A percentile compares a stretch with the other conserved stretches of the same genome.
These are phyloP conservation scores for Dysphania ambrosioides DNA, from an alignment of 148 eudicot genomes.

Conservation along the genomic window DNA sequence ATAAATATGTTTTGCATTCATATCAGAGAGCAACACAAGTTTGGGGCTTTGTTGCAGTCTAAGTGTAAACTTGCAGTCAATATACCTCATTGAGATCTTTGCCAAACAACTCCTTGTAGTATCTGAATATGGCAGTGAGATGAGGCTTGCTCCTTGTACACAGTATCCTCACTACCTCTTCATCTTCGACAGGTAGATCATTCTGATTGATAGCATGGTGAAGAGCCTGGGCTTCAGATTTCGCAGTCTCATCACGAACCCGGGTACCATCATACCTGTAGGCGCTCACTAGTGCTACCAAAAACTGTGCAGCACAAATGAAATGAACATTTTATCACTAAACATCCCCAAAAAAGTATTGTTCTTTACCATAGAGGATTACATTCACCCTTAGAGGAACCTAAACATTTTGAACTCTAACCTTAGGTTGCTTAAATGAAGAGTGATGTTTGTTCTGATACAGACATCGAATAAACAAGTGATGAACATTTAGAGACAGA, in stretches of 20 bases:
- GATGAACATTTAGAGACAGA: not conserved
- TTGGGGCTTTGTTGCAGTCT: not conserved
- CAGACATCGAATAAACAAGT: not conserved
- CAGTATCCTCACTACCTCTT: constrained; percentile 58
- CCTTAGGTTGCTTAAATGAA: too few relatives aligned
- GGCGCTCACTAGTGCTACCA: constrained; percentile 73
- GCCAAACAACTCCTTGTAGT: constrained; percentile 67
- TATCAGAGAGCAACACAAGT: not conserved
- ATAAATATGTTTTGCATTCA: too few relatives aligned
- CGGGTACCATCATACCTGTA: constrained; percentile 75
- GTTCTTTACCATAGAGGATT: not conserved
- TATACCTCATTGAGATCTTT: constrained; percentile 57
- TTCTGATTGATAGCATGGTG: constrained; percentile 42
- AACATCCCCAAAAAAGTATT: not conserved
- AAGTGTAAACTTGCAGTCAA: too few relatives aligned
- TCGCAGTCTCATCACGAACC: constrained; percentile 55
- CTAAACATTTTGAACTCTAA: too few relatives aligned
- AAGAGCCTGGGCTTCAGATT: constrained; percentile 63
- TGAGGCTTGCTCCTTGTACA: constrained; percentile 80
- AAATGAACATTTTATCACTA: not conserved
- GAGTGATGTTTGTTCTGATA: not conserved
- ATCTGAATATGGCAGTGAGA: constrained; percentile 46
- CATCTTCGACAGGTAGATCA: constrained; percentile 39
- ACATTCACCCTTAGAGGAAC: not conserved
- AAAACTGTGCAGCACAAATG: constrained; percentile 43